phyloP scores from a whole-genome alignment of 305 asterid genomes.

The Striga hermonthica region DNA sequence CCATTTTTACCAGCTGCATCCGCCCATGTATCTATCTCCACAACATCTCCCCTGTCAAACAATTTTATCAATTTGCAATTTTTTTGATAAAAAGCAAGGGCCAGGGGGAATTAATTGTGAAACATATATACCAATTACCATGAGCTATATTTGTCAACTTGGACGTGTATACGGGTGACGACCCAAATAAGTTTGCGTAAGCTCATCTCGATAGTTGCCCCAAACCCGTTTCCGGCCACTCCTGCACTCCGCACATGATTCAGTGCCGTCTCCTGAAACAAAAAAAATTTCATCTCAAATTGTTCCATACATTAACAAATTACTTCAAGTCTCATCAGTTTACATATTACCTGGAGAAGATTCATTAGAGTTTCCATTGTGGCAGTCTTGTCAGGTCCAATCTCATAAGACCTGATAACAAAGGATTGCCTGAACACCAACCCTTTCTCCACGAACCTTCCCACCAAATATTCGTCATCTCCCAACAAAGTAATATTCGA shows the following conservation, averaged over 20 bases:
- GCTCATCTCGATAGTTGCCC: slow-evolving; percentile 85
- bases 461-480: slow-evolving; percentile 40
- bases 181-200: slow-evolving; percentile 80
- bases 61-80: background rate
- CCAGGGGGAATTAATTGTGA: background rate
- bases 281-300: background rate
- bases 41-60: slow-evolving; percentile 69
- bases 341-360: slow-evolving; percentile 67
- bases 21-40: slow-evolving; percentile 90
- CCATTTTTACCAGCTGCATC: slow-evolving; percentile 88
- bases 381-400: slow-evolving; percentile 85
- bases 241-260: slow-evolving; percentile 79
- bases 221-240: slow-evolving; percentile 70
- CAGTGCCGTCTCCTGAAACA: slow-evolving; percentile 72
- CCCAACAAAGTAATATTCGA: background rate
- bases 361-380: slow-evolving; percentile 90
- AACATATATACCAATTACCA: slow-evolving; percentile 51
- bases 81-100: background rate
- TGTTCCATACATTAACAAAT: too few relatives aligned
- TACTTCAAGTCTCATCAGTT: too few relatives aligned
- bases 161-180: slow-evolving; percentile 68
- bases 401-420: slow-evolving; percentile 78
- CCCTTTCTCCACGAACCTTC: slow-evolving; percentile 54
- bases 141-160: slow-evolving; percentile 63
- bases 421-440: slow-evolving; percentile 64